Base-by-base conservation (phyloP, 805 yeast species). In the Kodamaea neixiangensis region DNA sequence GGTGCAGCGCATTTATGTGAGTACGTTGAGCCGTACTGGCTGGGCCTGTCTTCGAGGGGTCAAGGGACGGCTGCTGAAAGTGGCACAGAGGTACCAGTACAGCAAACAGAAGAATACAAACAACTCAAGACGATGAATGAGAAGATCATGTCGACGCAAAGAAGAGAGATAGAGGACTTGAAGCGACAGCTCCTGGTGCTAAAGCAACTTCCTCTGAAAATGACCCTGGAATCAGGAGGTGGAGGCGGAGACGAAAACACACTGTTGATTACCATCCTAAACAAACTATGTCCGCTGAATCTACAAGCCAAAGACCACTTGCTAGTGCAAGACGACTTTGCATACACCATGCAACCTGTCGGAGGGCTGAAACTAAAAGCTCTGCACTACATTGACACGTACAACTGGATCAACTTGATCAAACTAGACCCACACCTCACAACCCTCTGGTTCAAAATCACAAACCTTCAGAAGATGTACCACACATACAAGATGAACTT, bases 1-100 rank as follows among this genome's bases (percentile, higher is more conserved):
- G 72, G 72, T 11, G 78, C 72, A 21, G 64, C 66, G 17, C 76
- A 73, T 55, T 52, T 69, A 19, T 74, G 79, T 51, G 68, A 67
- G 40, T 74, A 73, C 50, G 44, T 68, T 20, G 77, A 72, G 44
- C 79, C 79, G 0, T 62, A 56, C 18, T 74, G 79, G 79, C 56
- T 44, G 47, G 37, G 47, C 17, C 47, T 44, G 47, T 20, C 21
- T 14, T 10, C 15, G 6, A 35, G n/a, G n/a, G 42, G 11, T 25
- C 11, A 13, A 13, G 41, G 19, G 2, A 37, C 41, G 4, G 7
- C 17, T 5, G 5, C 34, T 22, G 49, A 19, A 10, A 22, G 9
- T 22, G 33, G 25, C 25, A 11, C 51, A 20, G 31, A 25, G 5
- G 7, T 41, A 10, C 14, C 15, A 43, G 47, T 54, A 19, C 54